Conservation (phyloP, 2,329 filamentous ascomycete genomes). For the Graphilbum ipis-grandicollis region DNA sequence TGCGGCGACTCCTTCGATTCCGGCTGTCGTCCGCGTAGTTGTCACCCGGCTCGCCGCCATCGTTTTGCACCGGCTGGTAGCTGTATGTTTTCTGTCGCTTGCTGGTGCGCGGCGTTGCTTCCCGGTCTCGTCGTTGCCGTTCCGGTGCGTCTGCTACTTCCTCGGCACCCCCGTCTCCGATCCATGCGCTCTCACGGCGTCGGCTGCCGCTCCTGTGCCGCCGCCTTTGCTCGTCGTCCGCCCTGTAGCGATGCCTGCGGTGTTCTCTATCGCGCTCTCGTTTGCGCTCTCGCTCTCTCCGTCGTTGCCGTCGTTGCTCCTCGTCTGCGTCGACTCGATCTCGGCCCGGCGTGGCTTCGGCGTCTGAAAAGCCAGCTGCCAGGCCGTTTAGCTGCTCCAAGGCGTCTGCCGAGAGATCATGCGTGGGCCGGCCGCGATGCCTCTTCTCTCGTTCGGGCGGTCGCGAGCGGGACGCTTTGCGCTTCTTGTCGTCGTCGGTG, state of each 20-base stretch:
- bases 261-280: constrained; percentile 1
- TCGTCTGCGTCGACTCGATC: neutral
- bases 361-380: neutral
- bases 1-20: neutral
- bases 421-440: constrained; percentile 5
- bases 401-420: constrained; percentile 12
- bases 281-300: constrained; percentile 3
- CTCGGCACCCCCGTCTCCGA: too few species aligned
- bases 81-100: neutral
- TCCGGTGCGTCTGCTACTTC: too few species aligned
- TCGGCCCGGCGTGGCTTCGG: neutral
- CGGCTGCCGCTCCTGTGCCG: neutral
- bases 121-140: neutral
- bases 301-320: constrained; percentile 3
- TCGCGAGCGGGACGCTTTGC: constrained; percentile 7
- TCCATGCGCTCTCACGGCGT: constrained; percentile 3
- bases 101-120: neutral
- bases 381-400: constrained; percentile 11
- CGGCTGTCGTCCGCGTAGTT: neutral
- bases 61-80: neutral
- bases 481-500: constrained; percentile 9
- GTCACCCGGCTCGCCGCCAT: neutral
- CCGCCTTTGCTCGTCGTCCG: neutral
- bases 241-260: too few species aligned
- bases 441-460: too few species aligned